Evolutionary conservation across 495 filamentous ascomycete species (phyloP), one percentile per base, ranked within the genome.

Genomic region (Lentithecium fluviatile): DNA sequence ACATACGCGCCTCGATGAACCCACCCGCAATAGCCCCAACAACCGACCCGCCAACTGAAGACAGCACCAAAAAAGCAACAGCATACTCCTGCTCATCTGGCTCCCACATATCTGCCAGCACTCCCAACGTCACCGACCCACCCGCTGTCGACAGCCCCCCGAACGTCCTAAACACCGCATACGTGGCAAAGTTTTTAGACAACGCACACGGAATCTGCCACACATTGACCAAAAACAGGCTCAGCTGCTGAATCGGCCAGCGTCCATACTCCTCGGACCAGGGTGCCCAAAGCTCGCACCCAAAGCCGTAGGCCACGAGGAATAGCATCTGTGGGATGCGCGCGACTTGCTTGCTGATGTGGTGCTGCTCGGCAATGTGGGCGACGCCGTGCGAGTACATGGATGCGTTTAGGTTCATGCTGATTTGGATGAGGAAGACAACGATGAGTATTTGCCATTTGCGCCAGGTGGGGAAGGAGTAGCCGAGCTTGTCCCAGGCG

Each of bases 241-340:
- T 81, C 0, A 72, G 42, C 66, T 86, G 83, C 17, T 84, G 70
- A 38, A 85, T 78, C 0, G 77, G 78, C 68, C 78, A 80, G 12
- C 83, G 79, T 12, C 83, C 83, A 46, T 82, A 69, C 49, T 86
- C 83, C 56, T 87, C 84, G n/a, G 43, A 60, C 83, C 83, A 87
- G 0, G 84, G 83, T 0, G 84, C 83, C 84, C 84, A 86, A 0
- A 87, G 74, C 62, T 87, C 84, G 71, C 84, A 85, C 23, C 83
- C 84, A 62, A 87, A 85, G 6, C 82, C 83, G 63, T 86, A 87
- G 0, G 81, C 63, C 42, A 86, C 76, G 17, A 87, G 72, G 71
- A 85, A 86, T 26, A 80, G 79, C 79, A 82, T 81, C 47, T 67
- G 65, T 13, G 57, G 57, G 12, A 66, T 58, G 7, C 67, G 60